These are phyloP conservation scores for Quercus ilex DNA, from an alignment of 306 rosid genomes.

Conservation along the genomic window DNA sequence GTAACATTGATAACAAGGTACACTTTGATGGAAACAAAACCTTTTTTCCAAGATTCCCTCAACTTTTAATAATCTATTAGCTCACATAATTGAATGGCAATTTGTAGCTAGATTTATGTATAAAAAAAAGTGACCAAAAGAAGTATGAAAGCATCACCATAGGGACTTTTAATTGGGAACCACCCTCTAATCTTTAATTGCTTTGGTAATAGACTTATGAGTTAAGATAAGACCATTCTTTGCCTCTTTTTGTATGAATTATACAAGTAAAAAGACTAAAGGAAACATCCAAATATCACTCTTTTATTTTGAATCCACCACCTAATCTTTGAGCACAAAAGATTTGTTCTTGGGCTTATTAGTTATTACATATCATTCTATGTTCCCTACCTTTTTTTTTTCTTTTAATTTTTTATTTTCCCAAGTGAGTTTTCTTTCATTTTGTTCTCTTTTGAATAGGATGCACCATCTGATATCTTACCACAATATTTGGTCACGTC, in stretches of 20 bases:
- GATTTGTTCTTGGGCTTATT: neutral
- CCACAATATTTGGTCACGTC: neutral
- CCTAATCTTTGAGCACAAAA: neutral
- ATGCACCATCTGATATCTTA: neutral
- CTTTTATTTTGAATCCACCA: neutral
- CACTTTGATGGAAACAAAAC: conserved; percentile 1
- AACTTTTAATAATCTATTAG: conserved; percentile 18
- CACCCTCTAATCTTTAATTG: neutral
- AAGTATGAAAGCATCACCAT: neutral
- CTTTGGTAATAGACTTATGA: neutral
- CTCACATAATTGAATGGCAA: neutral
- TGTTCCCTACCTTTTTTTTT: neutral
- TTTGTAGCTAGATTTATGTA: too few relatives aligned
- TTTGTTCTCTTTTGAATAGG: neutral
- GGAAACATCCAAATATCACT: neutral
- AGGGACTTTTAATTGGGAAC: neutral
- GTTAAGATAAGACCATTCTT: too few relatives aligned
- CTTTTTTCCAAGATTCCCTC: neutral
- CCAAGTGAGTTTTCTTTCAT: neutral
- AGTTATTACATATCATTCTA: neutral
- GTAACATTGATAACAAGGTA: neutral
- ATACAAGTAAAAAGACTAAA: neutral
- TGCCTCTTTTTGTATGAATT: neutral
- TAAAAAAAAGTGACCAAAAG: neutral
- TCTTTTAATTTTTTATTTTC: neutral